A percentile compares a stretch with the other conserved stretches of the same genome.
Conservation (phyloP, 2,329 filamentous ascomycete genomes). For the Trichophyton benhamiae region DNA sequence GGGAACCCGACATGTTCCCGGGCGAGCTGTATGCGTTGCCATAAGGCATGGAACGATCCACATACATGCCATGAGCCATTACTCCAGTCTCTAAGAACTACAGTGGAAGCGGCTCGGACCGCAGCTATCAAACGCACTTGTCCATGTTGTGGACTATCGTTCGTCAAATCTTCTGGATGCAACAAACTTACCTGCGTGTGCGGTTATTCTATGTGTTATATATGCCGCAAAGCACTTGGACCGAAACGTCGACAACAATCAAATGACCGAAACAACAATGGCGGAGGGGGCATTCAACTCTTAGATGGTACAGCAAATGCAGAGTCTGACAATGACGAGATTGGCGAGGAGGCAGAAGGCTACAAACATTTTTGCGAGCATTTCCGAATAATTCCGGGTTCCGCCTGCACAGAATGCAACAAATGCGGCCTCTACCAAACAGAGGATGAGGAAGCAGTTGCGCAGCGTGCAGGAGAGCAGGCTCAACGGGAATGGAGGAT, state of each 20-base stretch:
- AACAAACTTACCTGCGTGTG: conserved; percentile 95
- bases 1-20: conserved; percentile 55
- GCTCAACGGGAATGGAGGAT: conserved; percentile 61
- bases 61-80: conserved; percentile 83
- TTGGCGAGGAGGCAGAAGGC: conserved; percentile 48
- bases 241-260: conserved; percentile 7
- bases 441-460: conserved; percentile 59
- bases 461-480: conserved; percentile 55
- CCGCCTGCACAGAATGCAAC: conserved; percentile 64
- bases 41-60: conserved; percentile 72
- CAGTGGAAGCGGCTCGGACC: conserved; percentile 86
- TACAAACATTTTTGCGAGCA: conserved; percentile 96
- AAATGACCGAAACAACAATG: conserved; percentile 12
- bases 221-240: conserved; percentile 62
- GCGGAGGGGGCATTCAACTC: background rate
- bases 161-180: conserved; percentile 87
- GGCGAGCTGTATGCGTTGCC: conserved; percentile 68
- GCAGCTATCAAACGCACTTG: conserved; percentile 91
- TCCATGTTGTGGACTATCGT: conserved; percentile 77
- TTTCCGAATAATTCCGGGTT: conserved; percentile 70
- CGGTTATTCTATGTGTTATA: conserved; percentile 96
- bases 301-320: conserved; percentile 7
- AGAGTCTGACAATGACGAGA: conserved; percentile 8
- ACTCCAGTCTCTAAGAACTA: conserved; percentile 67
- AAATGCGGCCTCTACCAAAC: conserved; percentile 62